phyloP scores from a whole-genome alignment of 176 grass and related monocot species.

The Oryza longistaminata region DNA sequence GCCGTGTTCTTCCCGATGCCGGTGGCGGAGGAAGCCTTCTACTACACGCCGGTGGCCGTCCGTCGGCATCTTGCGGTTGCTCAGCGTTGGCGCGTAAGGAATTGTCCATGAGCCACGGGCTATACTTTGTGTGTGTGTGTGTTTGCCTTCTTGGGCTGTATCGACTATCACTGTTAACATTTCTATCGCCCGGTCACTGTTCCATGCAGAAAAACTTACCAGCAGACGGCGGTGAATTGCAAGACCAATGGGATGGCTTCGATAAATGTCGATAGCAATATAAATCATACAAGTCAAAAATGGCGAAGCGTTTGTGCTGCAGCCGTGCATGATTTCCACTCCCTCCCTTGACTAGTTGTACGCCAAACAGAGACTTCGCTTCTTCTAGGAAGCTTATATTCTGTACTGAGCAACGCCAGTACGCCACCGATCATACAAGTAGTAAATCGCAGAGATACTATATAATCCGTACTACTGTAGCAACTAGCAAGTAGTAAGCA shows the following conservation, averaged over 20 bases:
- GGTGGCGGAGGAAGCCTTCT: constrained; percentile 53
- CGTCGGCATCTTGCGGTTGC: constrained; percentile 49
- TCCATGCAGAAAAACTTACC: not conserved
- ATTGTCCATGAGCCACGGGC: too few species aligned
- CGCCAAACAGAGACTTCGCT: not conserved
- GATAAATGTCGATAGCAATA: not conserved
- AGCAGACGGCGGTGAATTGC: too few species aligned
- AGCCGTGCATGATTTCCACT: not conserved
- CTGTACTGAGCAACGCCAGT: not conserved
- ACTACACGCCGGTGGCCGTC: constrained; percentile 63
- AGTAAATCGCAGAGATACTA: not conserved
- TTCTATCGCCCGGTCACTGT: not conserved
- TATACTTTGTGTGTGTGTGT: not conserved
- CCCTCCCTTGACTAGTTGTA: not conserved
- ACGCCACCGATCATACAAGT: too few species aligned
- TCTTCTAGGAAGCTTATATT: not conserved
- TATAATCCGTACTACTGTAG: not conserved
- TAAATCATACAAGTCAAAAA: not conserved
- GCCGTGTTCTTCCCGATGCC: constrained; percentile 77
- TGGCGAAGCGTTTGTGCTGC: not conserved
- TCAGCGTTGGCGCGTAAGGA: too few species aligned
- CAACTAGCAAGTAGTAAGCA: not conserved
- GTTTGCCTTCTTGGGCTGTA: not conserved
- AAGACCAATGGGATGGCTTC: too few species aligned
- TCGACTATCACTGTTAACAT: not conserved